Evolutionary conservation across 2,329 filamentous ascomycete species (phyloP).

Genomic region (Tetracladium maxilliforme): DNA sequence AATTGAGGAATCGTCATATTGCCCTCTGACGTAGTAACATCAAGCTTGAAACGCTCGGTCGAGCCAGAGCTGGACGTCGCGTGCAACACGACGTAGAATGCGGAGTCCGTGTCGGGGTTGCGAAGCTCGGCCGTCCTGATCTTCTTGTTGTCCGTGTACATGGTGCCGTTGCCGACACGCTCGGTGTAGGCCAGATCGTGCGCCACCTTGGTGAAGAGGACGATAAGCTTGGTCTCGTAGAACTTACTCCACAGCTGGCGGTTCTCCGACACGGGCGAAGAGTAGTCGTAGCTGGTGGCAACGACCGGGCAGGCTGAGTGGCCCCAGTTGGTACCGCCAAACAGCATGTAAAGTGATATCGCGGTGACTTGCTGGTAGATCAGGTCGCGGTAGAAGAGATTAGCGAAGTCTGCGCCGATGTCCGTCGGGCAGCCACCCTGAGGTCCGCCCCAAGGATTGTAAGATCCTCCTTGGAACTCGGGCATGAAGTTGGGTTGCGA

Average conservation of each 20-base stretch:
- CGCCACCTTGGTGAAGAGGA: constrained; percentile 42
- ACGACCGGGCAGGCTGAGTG: constrained; percentile 33
- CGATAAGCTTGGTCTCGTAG: constrained; percentile 46
- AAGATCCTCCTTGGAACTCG: constrained; percentile 44
- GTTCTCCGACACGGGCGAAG: constrained; percentile 43
- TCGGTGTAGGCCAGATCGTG: constrained; percentile 29
- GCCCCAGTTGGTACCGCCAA: constrained; percentile 46
- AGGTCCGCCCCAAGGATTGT: constrained; percentile 47
- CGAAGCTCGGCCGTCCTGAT: constrained; percentile 39
- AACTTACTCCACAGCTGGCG: constrained; percentile 12
- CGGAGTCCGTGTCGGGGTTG: constrained; percentile 39
- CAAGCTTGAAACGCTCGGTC: constrained; percentile 35
- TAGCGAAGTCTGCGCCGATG: constrained; percentile 43
- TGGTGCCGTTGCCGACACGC: constrained; percentile 26
- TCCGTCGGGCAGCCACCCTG: constrained; percentile 32
- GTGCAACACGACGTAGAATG: constrained; percentile 45
- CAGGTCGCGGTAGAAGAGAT: constrained; percentile 48
- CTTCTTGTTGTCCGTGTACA: constrained; percentile 32
- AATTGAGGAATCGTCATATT: constrained; percentile 36
- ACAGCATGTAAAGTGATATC: constrained; percentile 50
- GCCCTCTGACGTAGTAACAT: constrained; percentile 39
- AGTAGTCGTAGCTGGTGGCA: constrained; percentile 49
- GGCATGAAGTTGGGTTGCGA: constrained; percentile 30
- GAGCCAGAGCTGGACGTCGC: constrained; percentile 32
- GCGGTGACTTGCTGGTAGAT: constrained; percentile 43